These are phyloP conservation scores for Apiospora koreana DNA, from an alignment of 2,329 filamentous ascomycete genomes.

Conservation along the genomic window DNA sequence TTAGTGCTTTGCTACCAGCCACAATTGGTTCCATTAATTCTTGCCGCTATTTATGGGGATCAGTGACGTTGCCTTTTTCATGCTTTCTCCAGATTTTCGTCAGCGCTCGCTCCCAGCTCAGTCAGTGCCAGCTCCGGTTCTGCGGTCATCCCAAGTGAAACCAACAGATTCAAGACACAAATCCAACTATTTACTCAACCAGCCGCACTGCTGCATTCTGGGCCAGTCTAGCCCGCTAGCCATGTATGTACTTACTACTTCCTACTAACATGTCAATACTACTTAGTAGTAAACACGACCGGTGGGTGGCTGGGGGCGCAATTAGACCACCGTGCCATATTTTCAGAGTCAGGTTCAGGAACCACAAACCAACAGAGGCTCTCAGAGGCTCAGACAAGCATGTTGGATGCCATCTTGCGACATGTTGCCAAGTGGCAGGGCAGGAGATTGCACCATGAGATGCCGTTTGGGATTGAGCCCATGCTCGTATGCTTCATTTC, in stretches of 20 bases:
- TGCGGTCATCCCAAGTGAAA: neutral
- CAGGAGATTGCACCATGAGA: neutral
- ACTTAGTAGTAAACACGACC: too few species aligned
- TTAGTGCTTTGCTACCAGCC: neutral
- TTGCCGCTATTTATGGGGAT: neutral
- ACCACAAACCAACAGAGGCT: neutral
- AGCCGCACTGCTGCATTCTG: neutral
- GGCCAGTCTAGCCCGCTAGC: neutral
- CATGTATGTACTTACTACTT: too few species aligned
- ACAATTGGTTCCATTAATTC: neutral
- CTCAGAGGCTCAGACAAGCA: neutral
- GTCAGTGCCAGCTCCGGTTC: too few species aligned
- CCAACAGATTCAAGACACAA: neutral
- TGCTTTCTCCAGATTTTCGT: conserved; percentile 3
- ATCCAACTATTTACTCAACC: neutral
- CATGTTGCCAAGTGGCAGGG: neutral
- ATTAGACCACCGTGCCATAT: neutral
- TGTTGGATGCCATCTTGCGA: neutral
- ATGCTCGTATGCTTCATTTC: neutral
- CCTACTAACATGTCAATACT: too few species aligned
- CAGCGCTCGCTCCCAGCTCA: neutral
- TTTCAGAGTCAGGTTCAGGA: too few species aligned
- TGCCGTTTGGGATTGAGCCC: conserved; percentile 1
- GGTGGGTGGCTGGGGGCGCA: neutral
- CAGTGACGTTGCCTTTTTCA: neutral